Conservation (phyloP, 2,329 filamentous ascomycete genomes). For the Fusarium praegraminearum region DNA sequence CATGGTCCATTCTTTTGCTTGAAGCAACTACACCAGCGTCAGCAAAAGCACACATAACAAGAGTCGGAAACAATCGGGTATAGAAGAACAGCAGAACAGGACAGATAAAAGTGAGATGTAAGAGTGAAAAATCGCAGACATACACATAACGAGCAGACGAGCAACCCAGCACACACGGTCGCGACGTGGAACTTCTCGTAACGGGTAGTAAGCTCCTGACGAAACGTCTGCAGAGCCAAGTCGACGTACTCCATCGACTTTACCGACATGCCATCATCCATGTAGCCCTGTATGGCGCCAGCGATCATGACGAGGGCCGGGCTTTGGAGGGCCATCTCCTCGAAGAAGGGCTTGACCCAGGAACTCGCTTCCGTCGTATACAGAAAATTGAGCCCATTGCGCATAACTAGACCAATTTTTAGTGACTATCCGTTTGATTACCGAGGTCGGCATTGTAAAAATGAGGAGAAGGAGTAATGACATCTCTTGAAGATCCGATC, state of each 20-base stretch:
- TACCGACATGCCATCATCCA: slow-evolving; percentile 42
- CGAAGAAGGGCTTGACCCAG: slow-evolving; percentile 43
- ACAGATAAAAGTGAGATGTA: not conserved
- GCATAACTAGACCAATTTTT: slow-evolving; percentile 32
- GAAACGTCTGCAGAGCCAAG: slow-evolving; percentile 41
- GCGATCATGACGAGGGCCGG: slow-evolving; percentile 39
- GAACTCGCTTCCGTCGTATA: slow-evolving; percentile 41
- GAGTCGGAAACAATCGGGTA: accelerated
- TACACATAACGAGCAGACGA: slow-evolving; percentile 43
- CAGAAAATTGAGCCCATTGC: slow-evolving; percentile 35
- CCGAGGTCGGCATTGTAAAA: not conserved
- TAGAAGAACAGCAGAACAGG: not conserved
- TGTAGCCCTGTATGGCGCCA: slow-evolving; percentile 41
- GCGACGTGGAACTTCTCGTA: slow-evolving; percentile 37
- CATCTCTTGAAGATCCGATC: slow-evolving; percentile 40
- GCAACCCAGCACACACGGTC: slow-evolving; percentile 39
- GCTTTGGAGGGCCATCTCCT: slow-evolving; percentile 43
- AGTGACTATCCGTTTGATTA: slow-evolving; percentile 4
- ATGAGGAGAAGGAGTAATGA: slow-evolving; percentile 9
- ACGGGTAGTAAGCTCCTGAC: slow-evolving; percentile 32
- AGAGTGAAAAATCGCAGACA: not conserved
- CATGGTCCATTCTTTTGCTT: slow-evolving; percentile 40
- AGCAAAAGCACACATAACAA: not conserved
- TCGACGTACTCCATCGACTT: slow-evolving; percentile 43
- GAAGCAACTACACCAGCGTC: slow-evolving; percentile 31